A percentile compares a stretch with the other conserved stretches of the same genome.
Conservation (phyloP, 208 protist genomes). For the Leishmania gerbilli region DNA sequence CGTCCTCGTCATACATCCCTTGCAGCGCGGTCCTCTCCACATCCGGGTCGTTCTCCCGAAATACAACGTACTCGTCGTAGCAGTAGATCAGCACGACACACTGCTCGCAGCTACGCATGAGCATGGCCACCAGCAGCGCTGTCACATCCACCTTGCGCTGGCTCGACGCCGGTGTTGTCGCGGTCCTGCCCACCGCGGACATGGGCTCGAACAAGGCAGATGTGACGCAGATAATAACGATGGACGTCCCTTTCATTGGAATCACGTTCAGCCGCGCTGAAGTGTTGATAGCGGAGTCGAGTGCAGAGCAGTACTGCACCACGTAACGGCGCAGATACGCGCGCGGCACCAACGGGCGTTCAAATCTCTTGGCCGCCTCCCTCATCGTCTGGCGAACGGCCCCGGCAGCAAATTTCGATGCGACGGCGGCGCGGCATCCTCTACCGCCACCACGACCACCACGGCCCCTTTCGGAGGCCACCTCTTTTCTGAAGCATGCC, state of each 20-base stretch:
- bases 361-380: conserved; percentile 13
- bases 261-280: conserved; percentile 88
- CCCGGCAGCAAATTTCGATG: background rate
- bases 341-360: conserved; percentile 17
- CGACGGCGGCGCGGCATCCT: background rate
- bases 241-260: conserved; percentile 85
- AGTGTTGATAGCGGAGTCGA: conserved; percentile 79
- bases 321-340: conserved; percentile 6
- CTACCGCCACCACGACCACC: background rate
- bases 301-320: conserved; percentile 34
- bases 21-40: conserved; percentile 17
- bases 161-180: conserved; percentile 34
- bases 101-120: conserved; percentile 87
- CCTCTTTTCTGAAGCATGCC: conserved; percentile 1
- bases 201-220: conserved; percentile 33
- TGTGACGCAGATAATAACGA: conserved; percentile 81
- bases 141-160: conserved; percentile 72
- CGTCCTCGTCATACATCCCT: conserved; percentile 9
- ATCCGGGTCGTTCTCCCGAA: conserved; percentile 15
- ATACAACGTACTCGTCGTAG: conserved; percentile 31
- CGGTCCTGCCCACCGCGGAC: conserved; percentile 23
- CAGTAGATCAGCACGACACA: conserved; percentile 64
- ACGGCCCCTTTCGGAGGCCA: background rate
- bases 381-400: background rate
- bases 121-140: conserved; percentile 86